Conservation (phyloP, 345 rosid genomes). For the Dimocarpus longan region DNA sequence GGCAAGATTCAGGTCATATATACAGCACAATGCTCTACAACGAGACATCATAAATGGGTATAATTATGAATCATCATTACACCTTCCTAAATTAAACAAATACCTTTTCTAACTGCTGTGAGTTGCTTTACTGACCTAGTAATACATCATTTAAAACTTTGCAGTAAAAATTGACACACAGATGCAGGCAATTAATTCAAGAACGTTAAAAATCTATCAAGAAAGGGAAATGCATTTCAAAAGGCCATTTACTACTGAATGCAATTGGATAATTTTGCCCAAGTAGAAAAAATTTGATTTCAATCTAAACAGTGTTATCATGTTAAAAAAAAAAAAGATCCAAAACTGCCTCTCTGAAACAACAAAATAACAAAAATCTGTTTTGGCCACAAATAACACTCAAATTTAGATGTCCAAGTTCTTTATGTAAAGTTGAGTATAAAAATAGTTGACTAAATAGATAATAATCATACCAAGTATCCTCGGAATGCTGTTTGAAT, state of each 20-base stretch:
- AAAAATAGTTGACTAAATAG: neutral
- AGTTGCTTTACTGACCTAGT: conserved; percentile 2
- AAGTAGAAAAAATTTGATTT: neutral
- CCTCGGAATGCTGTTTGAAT: conserved; percentile 84
- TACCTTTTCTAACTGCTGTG: conserved; percentile 1
- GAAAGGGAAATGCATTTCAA: neutral
- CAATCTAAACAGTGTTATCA: neutral
- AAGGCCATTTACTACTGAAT: conserved; percentile 2
- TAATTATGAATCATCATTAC: neutral
- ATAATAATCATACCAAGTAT: conserved; percentile 48
- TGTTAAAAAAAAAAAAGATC: too few species aligned
- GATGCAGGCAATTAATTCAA: neutral
- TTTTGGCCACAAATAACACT: neutral
- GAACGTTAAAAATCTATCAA: neutral
- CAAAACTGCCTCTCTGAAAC: neutral
- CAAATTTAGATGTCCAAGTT: neutral
- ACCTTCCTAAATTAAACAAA: conserved; percentile 1
- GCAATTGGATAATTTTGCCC: neutral
- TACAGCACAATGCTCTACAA: conserved; percentile 5
- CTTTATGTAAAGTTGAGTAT: neutral
- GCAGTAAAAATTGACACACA: neutral
- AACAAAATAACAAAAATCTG: neutral
- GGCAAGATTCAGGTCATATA: conserved; percentile 20
- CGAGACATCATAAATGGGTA: neutral
- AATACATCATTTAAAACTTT: neutral